phyloP scores from a whole-genome alignment of 1,284 basidiomycete genomes.

The Moesziomyces aphidis region DNA sequence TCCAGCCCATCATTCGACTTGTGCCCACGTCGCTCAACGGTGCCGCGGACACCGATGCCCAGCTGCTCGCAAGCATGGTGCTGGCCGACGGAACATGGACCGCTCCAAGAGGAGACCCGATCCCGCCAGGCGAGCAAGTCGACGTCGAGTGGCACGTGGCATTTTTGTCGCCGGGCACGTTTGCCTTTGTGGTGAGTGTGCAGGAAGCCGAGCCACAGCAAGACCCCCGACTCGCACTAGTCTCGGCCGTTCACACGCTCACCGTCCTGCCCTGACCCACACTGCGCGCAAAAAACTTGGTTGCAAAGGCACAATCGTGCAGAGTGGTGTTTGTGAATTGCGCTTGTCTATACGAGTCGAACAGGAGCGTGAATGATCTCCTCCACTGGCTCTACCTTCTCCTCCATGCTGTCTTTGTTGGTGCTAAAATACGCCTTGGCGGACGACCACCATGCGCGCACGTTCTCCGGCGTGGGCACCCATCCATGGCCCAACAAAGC shows the following conservation, averaged over 20 bases:
- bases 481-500: conserved; percentile 59
- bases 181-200: conserved; percentile 23
- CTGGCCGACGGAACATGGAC: conserved; percentile 29
- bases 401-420: background rate
- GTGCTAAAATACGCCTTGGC: conserved; percentile 6
- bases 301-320: background rate
- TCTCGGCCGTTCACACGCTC: background rate
- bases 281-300: background rate
- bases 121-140: conserved; percentile 2
- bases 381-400: background rate
- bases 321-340: background rate
- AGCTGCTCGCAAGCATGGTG: conserved; percentile 12
- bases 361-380: background rate
- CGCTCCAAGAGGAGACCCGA: background rate
- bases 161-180: conserved; percentile 25
- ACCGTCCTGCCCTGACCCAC: background rate
- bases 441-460: conserved; percentile 16
- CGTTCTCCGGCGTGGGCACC: conserved; percentile 44
- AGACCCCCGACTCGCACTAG: background rate
- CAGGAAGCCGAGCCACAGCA: conserved; percentile 11
- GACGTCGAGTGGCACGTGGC: conserved; percentile 16
- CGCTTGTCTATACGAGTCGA: background rate
- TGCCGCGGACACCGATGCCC: background rate
- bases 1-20: conserved; percentile 36
- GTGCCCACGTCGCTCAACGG: conserved; percentile 17